These are phyloP conservation scores for Xerocomellus intermedius DNA, from an alignment of 768 basidiomycete genomes.

Conservation along the genomic window DNA sequence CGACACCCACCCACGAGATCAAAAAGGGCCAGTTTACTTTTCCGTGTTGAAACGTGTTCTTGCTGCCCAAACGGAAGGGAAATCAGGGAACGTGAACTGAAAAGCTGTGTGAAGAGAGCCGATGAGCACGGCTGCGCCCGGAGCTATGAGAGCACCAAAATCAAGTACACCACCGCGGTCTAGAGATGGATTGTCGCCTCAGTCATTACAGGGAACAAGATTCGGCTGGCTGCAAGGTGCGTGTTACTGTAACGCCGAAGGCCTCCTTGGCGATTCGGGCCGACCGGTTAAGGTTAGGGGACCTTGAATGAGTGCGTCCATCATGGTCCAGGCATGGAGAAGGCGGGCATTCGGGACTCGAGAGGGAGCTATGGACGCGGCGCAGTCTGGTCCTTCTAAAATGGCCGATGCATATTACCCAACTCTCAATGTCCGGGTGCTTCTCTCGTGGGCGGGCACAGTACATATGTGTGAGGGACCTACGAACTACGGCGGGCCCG, in stretches of 20 bases:
- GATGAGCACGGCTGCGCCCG: background rate
- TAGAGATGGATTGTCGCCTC: background rate
- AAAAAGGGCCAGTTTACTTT: background rate
- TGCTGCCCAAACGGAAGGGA: background rate
- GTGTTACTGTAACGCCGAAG: background rate
- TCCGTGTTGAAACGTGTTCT: background rate
- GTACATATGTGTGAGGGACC: background rate
- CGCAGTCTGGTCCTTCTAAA: background rate
- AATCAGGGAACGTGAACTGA: background rate
- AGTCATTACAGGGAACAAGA: background rate
- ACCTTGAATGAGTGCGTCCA: background rate
- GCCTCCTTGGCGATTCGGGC: slow-evolving; percentile 1
- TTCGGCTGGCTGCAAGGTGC: background rate
- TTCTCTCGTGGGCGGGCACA: background rate
- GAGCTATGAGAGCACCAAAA: background rate
- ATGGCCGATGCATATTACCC: background rate
- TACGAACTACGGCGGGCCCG: background rate
- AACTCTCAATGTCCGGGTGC: background rate
- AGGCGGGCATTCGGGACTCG: background rate
- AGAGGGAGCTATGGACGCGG: background rate
- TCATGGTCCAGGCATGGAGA: background rate
- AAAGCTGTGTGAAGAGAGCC: background rate
- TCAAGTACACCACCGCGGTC: background rate
- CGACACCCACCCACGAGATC: background rate
- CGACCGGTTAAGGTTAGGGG: background rate